Conservation (phyloP, 2,329 filamentous ascomycete species). For the Clarireedia paspali region DNA sequence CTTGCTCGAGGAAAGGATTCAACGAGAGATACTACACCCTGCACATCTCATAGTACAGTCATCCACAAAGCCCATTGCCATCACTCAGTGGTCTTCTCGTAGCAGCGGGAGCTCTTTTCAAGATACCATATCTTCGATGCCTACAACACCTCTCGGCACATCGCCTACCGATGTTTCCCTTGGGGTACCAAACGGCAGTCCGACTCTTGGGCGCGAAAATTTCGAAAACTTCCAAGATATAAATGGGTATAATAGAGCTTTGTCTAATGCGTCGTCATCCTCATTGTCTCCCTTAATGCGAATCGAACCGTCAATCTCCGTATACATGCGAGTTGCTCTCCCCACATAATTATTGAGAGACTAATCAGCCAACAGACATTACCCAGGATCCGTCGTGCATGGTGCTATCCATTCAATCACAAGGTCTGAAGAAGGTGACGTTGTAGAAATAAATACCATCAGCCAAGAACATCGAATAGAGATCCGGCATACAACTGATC, state of each 20-base stretch:
- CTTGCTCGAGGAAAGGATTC: slow-evolving; percentile 16
- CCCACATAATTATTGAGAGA: background rate
- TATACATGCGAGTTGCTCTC: slow-evolving; percentile 10
- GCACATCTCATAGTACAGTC: slow-evolving; percentile 7
- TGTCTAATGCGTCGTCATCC: slow-evolving; percentile 14
- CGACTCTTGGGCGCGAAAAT: slow-evolving; percentile 7
- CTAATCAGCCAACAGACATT: slow-evolving; percentile 6
- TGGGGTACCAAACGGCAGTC: slow-evolving; percentile 9
- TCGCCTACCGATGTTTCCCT: slow-evolving; percentile 4
- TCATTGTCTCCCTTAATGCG: slow-evolving; percentile 5
- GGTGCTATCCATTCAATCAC: slow-evolving; percentile 11
- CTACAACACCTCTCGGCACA: background rate
- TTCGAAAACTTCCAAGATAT: background rate
- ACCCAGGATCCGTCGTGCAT: slow-evolving; percentile 7
- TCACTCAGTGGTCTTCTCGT: background rate
- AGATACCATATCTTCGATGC: background rate
- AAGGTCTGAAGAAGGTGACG: slow-evolving; percentile 14
- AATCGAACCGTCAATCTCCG: slow-evolving; percentile 10
- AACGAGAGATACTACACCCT: slow-evolving; percentile 19
- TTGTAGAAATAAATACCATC: slow-evolving; percentile 11
- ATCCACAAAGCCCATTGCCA: slow-evolving; percentile 5
- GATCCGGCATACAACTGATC: slow-evolving; percentile 16
- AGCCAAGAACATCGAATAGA: slow-evolving; percentile 13
- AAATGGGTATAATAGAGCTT: slow-evolving; percentile 8
- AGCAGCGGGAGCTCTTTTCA: slow-evolving; percentile 27